These are phyloP conservation scores for Ceratocystis destructans DNA, from an alignment of 2,329 filamentous ascomycete species.

Conservation along the genomic window DNA sequence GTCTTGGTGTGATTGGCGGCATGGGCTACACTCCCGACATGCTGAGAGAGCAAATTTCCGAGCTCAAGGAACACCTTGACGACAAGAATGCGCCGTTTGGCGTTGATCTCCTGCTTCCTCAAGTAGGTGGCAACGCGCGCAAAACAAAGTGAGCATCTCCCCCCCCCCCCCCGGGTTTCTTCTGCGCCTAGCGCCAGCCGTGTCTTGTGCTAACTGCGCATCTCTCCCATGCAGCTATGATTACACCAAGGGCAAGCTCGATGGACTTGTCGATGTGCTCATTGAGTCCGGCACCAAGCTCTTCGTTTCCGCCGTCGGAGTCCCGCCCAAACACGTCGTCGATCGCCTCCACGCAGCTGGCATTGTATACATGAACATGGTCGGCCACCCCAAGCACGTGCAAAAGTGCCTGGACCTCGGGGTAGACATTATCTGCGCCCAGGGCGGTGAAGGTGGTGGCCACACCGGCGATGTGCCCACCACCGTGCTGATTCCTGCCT, in stretches of 20 bases:
- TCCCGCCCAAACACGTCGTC: constrained; percentile 77
- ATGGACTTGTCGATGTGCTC: constrained; percentile 78
- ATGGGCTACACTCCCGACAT: constrained; percentile 94
- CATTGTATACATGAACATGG: constrained; percentile 99
- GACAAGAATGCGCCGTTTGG: constrained; percentile 95
- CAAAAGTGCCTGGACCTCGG: constrained; percentile 87
- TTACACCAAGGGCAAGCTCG: constrained; percentile 97
- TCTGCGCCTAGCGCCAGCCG: neutral
- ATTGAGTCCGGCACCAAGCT: constrained; percentile 83
- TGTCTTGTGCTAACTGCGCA: constrained; percentile 16
- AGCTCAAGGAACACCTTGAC: constrained; percentile 74
- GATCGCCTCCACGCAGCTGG: constrained; percentile 78
- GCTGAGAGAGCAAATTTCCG: constrained; percentile 85
- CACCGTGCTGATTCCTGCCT: constrained; percentile 79
- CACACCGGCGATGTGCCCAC: constrained; percentile 93
- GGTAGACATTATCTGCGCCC: constrained; percentile 93
- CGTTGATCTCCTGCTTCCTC: constrained; percentile 82
- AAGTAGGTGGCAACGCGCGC: constrained; percentile 84
- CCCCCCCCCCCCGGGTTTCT: neutral
- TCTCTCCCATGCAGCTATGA: constrained; percentile 59
- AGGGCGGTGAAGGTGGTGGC: constrained; percentile 93
- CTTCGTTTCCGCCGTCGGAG: constrained; percentile 93
- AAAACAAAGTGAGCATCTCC: constrained; percentile 62
- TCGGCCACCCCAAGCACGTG: constrained; percentile 98
- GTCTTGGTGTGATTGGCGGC: constrained; percentile 90